Base-by-base conservation (phyloP, 169 alveolate genomes). In the Plasmodium fragile region DNA sequence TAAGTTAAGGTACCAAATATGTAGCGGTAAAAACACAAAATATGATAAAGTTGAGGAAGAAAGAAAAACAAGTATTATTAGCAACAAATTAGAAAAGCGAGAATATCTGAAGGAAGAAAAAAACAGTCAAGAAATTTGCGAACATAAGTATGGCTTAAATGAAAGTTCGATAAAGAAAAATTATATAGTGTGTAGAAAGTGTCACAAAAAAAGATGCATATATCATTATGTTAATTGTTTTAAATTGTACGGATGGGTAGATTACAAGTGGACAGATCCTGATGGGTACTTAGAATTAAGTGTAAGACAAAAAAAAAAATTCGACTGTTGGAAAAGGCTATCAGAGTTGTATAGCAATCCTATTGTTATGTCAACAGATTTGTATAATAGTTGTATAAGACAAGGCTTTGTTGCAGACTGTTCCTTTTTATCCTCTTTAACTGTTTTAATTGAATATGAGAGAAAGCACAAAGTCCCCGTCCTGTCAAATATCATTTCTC, bases 361-460 rank as follows among this genome's bases (percentile, higher is more conserved):
- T 18, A 81, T 65, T 82, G 95, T 97, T 22, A 83, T 97, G 87
- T 80, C 87, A 6, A 90, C 94, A 7, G 73, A 70, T 77, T 96
- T 97, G n/a, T 70, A 91, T 92, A 94, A 95, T 69, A 93, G 82
- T 32, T 84, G 96, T 72, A 98, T 97, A 41, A 95, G 95, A 43
- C 98, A 98, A 89, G 99, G 99, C 11, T 97, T 97, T 92, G 98
- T 98, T 13, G 99, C 99, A 0, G 99, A 98, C 92, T 98, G 99
- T 91, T 98, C 99, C 18, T 98, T 98, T 80, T 94, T 98, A 13
- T 95, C 98, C 3, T 95, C 98, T 32, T 91, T 98, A 59, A 98
- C 99, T 0, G 97, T 97, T 34, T 94, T 98, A 41, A 97, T 98
- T 30, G 99, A 98, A 78, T 97, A 96, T 84, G 99, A 98, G 84